Evolutionary conservation across 176 grass and related monocot genomes (phyloP), one percentile per base, ranked within the genome.

Genomic region (Hyparrhenia diplandra): DNA sequence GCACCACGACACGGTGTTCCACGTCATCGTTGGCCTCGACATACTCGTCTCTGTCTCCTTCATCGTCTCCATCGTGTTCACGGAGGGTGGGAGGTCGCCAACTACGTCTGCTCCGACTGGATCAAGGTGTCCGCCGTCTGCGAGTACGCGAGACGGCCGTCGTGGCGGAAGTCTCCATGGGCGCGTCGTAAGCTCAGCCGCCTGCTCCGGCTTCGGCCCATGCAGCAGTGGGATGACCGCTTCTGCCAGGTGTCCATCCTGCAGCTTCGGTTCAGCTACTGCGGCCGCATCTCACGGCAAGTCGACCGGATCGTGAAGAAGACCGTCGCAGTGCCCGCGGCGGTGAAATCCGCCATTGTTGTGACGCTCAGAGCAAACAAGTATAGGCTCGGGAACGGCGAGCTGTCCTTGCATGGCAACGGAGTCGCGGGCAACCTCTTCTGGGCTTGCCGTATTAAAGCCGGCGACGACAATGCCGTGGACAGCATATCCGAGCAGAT

Each of bases 51-150:
- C 87, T 43, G 6, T 81, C 10, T 62, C 77, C 21, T 89, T 85
- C 87, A 77, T 89, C 55, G 11, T 49, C 34, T 57, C 71, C 64
- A 81, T 89, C 54, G 71, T 89, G 42, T 89, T 89, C 64, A 89
- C 77, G 1, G 87, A 89, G 27, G 82, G 82, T 32, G 31, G 31
- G 31, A 32, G 31, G 28, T 89, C 9, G 64, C 77, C 55, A 81
- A 24, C 64, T 85, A 89, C 71, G 54, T 81, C 28, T 68, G 87
- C 35, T 89, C 87, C 77, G 87, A 89, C 71, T 89, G 87, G 87
- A 71, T 85, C 43, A 89, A 89, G 77, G 87, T 89, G 34, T 62
- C 55, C 34, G 12, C 77, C 25, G 0, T 64, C 10, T 89, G 77
- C 54, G 87, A 89, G 77, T 89, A 89, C 71, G 64, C 64, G 34